phyloP scores from a whole-genome alignment of 176 grass and related monocot species.

The Oryza officinalis region DNA sequence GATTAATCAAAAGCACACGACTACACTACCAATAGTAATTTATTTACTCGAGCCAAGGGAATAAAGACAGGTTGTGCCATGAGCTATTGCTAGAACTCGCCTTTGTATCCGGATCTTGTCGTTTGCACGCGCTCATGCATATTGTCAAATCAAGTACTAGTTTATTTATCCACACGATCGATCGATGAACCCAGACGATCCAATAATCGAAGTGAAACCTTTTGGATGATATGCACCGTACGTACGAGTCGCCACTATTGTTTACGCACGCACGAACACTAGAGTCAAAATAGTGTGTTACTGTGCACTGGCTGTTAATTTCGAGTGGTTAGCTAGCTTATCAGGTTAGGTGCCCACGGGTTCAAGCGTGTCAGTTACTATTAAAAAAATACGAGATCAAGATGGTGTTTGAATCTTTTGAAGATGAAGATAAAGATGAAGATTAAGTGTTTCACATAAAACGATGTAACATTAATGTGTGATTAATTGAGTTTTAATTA shows the following conservation, averaged over 20 bases:
- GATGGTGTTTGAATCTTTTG: too few relatives aligned
- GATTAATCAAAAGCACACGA: neutral
- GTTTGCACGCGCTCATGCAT: neutral
- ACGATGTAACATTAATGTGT: too few relatives aligned
- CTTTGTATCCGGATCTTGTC: slow-evolving; percentile 54
- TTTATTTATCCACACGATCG: slow-evolving; percentile 9
- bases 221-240: neutral
- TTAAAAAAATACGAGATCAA: neutral
- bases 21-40: neutral
- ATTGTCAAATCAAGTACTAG: neutral
- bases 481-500: too few relatives aligned
- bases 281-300: neutral
- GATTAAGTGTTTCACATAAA: too few relatives aligned
- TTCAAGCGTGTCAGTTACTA: neutral
- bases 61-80: slow-evolving; percentile 51
- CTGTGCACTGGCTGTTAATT: slow-evolving; percentile 1
- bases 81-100: neutral
- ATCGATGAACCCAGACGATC: neutral
- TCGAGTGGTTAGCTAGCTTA: neutral
- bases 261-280: slow-evolving; percentile 7
- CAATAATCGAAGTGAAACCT: neutral
- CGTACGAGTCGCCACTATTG: neutral
- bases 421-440: too few relatives aligned
- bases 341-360: neutral
- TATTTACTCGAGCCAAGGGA: neutral